Percentiles rank a stretch among this genome's conserved stretches.
phyloP scores from a whole-genome alignment of 371 early-diverging fungal species.

The Entomophthora muscae region DNA sequence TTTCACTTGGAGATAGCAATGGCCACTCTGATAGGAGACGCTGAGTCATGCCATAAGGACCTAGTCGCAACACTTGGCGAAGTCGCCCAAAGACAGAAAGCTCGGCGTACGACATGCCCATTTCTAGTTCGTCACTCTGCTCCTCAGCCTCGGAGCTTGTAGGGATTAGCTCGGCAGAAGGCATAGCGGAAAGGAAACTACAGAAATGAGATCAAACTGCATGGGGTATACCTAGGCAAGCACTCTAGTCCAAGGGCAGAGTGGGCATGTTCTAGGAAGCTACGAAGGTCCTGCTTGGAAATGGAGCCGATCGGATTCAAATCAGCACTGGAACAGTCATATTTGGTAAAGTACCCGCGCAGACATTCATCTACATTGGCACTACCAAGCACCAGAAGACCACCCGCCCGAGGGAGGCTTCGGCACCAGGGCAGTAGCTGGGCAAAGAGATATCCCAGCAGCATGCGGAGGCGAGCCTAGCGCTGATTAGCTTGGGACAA shows the following conservation, averaged over 20 bases:
- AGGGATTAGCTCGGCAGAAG: conserved; percentile 93
- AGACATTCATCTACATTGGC: conserved; percentile 94
- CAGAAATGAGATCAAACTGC: not conserved
- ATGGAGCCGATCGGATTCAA: conserved; percentile 94
- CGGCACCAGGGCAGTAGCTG: conserved; percentile 85
- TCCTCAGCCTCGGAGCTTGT: conserved; percentile 26
- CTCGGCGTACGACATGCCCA: conserved; percentile 95
- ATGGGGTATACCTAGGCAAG: conserved; percentile 26
- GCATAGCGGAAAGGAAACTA: conserved; percentile 72
- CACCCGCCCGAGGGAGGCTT: conserved; percentile 27
- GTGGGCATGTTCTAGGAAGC: conserved; percentile 57
- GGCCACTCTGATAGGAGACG: conserved; percentile 68
- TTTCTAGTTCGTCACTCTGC: conserved; percentile 36
- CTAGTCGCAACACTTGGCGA: conserved; percentile 71
- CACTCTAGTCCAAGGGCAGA: conserved; percentile 45
- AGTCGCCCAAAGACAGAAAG: conserved; percentile 78
- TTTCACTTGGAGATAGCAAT: conserved; percentile 17
- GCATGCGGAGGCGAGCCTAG: conserved; percentile 86
- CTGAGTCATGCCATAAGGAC: conserved; percentile 84
- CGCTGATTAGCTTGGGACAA: not conserved
- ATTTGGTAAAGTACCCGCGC: conserved; percentile 94
- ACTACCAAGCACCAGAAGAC: conserved; percentile 82
- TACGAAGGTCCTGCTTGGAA: conserved; percentile 72
- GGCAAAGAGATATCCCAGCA: conserved; percentile 86
- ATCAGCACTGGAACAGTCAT: conserved; percentile 95